A percentile compares a stretch with the other conserved stretches of the same genome.
phyloP scores from a whole-genome alignment of 768 basidiomycete species.

The Serendipita vermifera region DNA sequence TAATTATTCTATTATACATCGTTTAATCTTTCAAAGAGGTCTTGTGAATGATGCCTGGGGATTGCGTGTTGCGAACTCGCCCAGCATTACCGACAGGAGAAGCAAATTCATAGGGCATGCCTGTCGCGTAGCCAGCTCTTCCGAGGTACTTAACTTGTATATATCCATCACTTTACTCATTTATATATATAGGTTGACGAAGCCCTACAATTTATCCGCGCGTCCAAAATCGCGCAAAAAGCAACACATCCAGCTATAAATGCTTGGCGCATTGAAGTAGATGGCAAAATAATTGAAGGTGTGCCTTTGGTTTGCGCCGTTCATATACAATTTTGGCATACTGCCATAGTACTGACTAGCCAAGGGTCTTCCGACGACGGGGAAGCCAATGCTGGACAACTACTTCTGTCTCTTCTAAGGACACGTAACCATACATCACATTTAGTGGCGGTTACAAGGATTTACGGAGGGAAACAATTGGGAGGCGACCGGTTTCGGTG shows the following conservation, averaged over 20 bases:
- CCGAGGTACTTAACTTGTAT: neutral
- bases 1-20: neutral
- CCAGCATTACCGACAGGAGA: neutral
- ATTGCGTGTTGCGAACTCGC: neutral
- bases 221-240: neutral
- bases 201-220: neutral
- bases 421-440: too few species aligned
- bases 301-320: neutral
- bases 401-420: neutral
- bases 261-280: neutral
- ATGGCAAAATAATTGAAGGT: neutral
- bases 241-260: neutral
- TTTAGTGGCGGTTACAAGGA: neutral
- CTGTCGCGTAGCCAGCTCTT: neutral
- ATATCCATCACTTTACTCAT: neutral
- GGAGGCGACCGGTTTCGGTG: neutral
- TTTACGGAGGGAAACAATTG: constrained; percentile 3
- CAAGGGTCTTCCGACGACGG: neutral
- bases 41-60: neutral
- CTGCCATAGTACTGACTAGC: too few species aligned
- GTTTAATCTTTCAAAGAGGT: neutral
- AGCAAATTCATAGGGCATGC: neutral
- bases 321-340: neutral
- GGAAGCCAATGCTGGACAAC: neutral
- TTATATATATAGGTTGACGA: neutral